Evolutionary conservation across 305 asterid genomes (phyloP).

Genomic region (Fraxinus angustifolia): DNA sequence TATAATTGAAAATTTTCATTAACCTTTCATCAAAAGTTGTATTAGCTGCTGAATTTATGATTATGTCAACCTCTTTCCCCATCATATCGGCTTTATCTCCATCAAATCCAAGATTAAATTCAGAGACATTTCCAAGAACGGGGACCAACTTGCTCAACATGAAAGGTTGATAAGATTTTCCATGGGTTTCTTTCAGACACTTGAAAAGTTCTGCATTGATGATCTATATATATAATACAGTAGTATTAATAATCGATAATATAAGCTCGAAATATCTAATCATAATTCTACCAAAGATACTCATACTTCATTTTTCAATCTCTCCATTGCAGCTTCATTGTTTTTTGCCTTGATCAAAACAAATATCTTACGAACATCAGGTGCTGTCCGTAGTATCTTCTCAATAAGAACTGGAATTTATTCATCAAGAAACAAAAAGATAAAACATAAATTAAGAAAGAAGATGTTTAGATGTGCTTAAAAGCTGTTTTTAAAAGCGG

Average conservation of each 20-base stretch:
- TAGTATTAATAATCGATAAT: not conserved
- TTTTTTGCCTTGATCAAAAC: slow-evolving; percentile 77
- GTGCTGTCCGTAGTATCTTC: slow-evolving; percentile 79
- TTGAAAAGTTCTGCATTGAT: slow-evolving; percentile 73
- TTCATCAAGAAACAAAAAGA: not conserved
- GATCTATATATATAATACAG: slow-evolving; percentile 35
- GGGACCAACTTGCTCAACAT: slow-evolving; percentile 89
- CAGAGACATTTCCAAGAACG: slow-evolving; percentile 79
- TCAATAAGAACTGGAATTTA: slow-evolving; percentile 72
- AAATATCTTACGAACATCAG: slow-evolving; percentile 74
- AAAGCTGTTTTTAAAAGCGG: not conserved
- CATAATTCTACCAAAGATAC: not conserved
- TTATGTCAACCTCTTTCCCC: slow-evolving; percentile 63
- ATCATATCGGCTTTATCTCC: slow-evolving; percentile 52
- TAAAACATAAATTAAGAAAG: not conserved
- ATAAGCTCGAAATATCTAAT: not conserved
- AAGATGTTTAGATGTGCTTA: not conserved
- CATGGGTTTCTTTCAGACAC: slow-evolving; percentile 70
- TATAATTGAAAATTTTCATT: not conserved
- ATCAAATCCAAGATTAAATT: slow-evolving; percentile 62
- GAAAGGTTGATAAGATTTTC: slow-evolving; percentile 73
- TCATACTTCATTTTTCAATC: slow-evolving; percentile 78
- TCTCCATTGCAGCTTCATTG: slow-evolving; percentile 63
- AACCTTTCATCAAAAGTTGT: slow-evolving; percentile 95
- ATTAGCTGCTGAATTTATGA: slow-evolving; percentile 87